Evolutionary conservation across 192 early-diverging fungal species (phyloP).

Genomic region (Oehlia diaphana): DNA sequence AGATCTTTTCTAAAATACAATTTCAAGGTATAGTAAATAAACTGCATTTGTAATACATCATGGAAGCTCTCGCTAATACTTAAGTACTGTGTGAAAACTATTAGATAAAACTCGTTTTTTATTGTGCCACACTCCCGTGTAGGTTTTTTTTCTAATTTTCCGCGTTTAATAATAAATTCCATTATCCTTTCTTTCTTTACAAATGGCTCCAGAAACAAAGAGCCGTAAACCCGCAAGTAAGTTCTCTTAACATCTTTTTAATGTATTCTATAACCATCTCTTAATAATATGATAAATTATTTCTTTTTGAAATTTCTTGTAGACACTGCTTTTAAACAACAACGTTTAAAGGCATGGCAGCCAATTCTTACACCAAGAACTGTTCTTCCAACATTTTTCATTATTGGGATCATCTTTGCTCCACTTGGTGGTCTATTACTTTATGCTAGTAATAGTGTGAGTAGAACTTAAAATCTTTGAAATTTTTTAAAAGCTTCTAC

Average conservation of each 20-base stretch:
- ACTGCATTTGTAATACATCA: no score
- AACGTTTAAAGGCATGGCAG: slow-evolving; percentile 99
- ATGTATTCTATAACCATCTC: not conserved
- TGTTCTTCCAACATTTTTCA: slow-evolving; percentile 93
- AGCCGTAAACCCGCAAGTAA: slow-evolving; percentile 63
- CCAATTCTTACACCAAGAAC: slow-evolving; percentile 98
- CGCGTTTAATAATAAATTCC: not conserved
- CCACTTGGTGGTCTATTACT: slow-evolving; percentile 91
- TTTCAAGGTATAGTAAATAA: no score
- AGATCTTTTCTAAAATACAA: no score
- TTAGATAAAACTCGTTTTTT: no score
- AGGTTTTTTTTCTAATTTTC: not conserved
- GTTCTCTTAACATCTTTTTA: not conserved
- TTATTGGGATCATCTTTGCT: slow-evolving; percentile 92
- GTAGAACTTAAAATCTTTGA: slow-evolving; percentile 12
- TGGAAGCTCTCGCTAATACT: no score
- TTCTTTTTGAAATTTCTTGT: slow-evolving; percentile 18
- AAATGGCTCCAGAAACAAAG: slow-evolving; percentile 47
- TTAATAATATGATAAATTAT: not conserved
- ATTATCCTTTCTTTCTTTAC: not conserved
- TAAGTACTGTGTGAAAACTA: no score
- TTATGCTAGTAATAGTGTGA: slow-evolving; percentile 81
- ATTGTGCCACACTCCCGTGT: not conserved
- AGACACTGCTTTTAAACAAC: slow-evolving; percentile 99
- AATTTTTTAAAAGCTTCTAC: not conserved